A percentile compares a stretch with the other conserved stretches of the same genome.
Conservation (phyloP, 2,329 filamentous ascomycete species). For the Furcasterigmium furcatum region DNA sequence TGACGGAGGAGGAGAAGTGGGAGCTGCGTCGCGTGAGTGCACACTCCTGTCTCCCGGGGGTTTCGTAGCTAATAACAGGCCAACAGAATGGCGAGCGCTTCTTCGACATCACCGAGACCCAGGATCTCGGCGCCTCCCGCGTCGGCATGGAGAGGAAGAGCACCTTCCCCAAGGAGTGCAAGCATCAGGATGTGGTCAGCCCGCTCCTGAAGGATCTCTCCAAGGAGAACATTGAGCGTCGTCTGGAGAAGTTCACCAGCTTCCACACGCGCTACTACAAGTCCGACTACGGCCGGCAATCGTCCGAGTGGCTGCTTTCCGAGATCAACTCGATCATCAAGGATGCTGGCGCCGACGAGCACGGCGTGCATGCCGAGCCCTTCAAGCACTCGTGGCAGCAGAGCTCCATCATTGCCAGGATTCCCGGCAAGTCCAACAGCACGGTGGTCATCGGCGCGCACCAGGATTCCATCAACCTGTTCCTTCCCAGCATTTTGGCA, state of each 20-base stretch:
- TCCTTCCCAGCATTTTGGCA: conserved; percentile 76
- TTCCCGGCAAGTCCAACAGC: conserved; percentile 80
- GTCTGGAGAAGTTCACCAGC: conserved; percentile 74
- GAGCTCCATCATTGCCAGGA: conserved; percentile 84
- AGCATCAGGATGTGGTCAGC: conserved; percentile 62
- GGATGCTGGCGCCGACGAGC: conserved; percentile 64
- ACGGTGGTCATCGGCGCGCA: conserved; percentile 89
- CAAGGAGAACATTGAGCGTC: conserved; percentile 71
- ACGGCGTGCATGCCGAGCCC: conserved; percentile 65
- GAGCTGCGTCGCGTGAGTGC: conserved; percentile 71
- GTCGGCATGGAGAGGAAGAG: conserved; percentile 32
- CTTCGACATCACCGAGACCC: conserved; percentile 86
- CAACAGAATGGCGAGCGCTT: conserved; percentile 78
- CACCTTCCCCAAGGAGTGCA: conserved; percentile 66
- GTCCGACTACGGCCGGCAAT: conserved; percentile 74
- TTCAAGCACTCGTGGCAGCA: conserved; percentile 88
- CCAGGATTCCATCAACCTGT: conserved; percentile 94
- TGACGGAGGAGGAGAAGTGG: conserved; percentile 96
- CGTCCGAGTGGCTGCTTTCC: conserved; percentile 80
- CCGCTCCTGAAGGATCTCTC: conserved; percentile 66
- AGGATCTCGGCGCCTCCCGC: conserved; percentile 54
- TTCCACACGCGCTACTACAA: conserved; percentile 85
- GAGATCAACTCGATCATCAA: conserved; percentile 71
- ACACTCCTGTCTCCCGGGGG: conserved; percentile 1
- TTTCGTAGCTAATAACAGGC: conserved; percentile 1